Base-by-base conservation (phyloP, 2,329 filamentous ascomycete genomes). In the Exutisphaerella laricina region DNA sequence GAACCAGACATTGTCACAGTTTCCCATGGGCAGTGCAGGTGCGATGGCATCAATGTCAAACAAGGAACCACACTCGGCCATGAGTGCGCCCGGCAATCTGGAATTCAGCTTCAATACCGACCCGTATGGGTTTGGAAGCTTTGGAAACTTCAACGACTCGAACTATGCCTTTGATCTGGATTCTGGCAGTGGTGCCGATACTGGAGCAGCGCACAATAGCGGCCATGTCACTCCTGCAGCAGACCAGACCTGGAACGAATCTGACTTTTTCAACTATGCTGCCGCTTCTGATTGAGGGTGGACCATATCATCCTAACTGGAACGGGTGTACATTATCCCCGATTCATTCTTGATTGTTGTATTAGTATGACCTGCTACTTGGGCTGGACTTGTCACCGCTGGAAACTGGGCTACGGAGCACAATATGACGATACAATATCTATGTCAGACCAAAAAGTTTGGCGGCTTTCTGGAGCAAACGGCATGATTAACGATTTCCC, bases 191-290 rank as follows among this genome's bases (percentile, higher is more conserved):
- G 41, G 41, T 28, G 45, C 39, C 20, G 42, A 30, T 9, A 18
- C 28, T 7, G 25, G 23, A 14, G 41, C 34, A 10, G 41, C 38
- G 2, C 42, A 34, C 9, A 47, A 46, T 22, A 51, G 48, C 28
- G 52, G 50, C 4, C 46, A 45, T 20, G 42, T 51, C 4, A 51
- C 52, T 13, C 52, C 52, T 14, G 45, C 39, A 7, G 29, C 29
- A 3, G 48, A 55, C 28, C 18, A 29, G 9, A 38, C 37, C 14
- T 55, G 50, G 52, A 49, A 53, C 9, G 50, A 46, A 3, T 45
- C 48, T 8, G 52, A 55, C 35, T 53, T 55, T 30, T 52, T 55
- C 50, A 49, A 51, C 21, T 53, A 45, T 34, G 34, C 20, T 7
- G 41, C 28, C 10, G 41, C 41, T 29, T 31, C 34, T 26, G 32